Conservation (phyloP, 169 alveolate genomes). For the Eimeria zaria region DNA sequence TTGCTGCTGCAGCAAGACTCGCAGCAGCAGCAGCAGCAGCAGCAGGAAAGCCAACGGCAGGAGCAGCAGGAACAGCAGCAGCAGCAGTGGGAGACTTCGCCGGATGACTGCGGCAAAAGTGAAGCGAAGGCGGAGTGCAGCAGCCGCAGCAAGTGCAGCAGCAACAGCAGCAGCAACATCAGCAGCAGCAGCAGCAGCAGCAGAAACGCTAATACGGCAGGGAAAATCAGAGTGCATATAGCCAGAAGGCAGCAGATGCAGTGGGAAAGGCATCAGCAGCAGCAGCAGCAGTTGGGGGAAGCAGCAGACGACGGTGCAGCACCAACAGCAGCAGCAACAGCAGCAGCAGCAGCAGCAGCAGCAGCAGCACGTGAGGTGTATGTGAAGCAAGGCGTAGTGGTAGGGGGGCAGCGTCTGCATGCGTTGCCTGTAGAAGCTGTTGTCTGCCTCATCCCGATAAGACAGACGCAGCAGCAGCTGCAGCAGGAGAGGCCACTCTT, state of each 20-base stretch:
- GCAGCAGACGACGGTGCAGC: too few species aligned
- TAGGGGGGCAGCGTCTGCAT: neutral
- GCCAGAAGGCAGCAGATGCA: neutral
- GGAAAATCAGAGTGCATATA: neutral
- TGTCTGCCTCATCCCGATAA: neutral
- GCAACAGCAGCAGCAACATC: neutral
- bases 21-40: neutral
- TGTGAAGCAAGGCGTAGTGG: neutral
- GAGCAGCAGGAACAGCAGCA: neutral
- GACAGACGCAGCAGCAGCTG: conserved; percentile 26
- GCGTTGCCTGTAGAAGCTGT: neutral
- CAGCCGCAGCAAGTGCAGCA: neutral
- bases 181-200: neutral
- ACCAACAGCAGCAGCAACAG: neutral
- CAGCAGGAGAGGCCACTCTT: neutral
- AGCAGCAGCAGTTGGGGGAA: neutral
- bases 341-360: neutral
- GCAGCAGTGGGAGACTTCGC: too few species aligned
- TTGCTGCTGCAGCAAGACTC: neutral
- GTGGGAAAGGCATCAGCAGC: neutral
- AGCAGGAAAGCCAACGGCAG: neutral
- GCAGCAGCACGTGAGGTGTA: neutral
- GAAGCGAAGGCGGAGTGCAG: too few species aligned
- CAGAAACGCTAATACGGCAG: neutral
- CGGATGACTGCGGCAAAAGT: too few species aligned